phyloP scores from a whole-genome alignment of 73 alveolate genomes.

The Tetrahymena borealis region DNA sequence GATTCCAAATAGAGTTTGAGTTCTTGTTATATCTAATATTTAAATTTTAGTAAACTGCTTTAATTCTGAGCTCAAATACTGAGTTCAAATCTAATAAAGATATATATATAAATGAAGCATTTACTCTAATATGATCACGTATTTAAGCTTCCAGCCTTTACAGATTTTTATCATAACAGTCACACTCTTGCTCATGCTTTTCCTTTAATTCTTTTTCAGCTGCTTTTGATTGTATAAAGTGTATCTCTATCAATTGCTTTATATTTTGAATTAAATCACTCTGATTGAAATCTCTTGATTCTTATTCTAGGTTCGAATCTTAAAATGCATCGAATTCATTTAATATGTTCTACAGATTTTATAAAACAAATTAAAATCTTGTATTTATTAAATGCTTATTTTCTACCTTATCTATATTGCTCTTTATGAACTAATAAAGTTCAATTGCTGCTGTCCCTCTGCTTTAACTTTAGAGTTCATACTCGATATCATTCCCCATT shows the following conservation, averaged over 20 bases:
- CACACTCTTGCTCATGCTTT: background rate
- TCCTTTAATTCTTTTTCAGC: background rate
- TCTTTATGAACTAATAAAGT: too few species aligned
- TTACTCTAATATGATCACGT: background rate
- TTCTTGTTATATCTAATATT: background rate
- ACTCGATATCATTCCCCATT: too few species aligned
- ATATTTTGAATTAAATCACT: background rate
- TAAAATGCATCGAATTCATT: background rate
- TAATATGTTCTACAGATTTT: background rate
- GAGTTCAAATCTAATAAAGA: too few species aligned
- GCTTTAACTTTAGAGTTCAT: too few species aligned
- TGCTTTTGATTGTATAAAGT: background rate
- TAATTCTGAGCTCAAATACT: too few species aligned
- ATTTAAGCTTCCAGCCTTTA: background rate
- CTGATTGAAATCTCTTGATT: background rate
- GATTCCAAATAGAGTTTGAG: background rate
- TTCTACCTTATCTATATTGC: background rate
- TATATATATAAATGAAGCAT: background rate
- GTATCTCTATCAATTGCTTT: background rate
- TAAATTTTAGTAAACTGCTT: background rate
- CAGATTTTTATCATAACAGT: background rate
- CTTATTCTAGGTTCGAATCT: background rate
- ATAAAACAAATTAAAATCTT: background rate
- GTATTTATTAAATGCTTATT: background rate
- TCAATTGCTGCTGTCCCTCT: too few species aligned